Conservation (phyloP, 257 asterid species). For the Thymus quinquecostatus region DNA sequence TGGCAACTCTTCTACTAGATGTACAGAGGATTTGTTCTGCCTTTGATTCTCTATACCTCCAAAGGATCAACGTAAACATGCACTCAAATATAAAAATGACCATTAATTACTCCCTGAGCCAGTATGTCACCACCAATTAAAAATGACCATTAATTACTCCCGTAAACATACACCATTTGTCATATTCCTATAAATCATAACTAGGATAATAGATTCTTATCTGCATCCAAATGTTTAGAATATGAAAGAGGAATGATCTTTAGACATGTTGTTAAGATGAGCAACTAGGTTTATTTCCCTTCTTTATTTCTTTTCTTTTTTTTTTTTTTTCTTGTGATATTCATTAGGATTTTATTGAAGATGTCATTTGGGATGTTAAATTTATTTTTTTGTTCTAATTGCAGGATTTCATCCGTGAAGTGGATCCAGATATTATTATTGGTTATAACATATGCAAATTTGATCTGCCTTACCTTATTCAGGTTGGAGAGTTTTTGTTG, state of each 20-base stretch:
- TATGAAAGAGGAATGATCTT: slow-evolving; percentile 1
- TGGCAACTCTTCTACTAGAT: slow-evolving; percentile 10
- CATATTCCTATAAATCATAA: neutral
- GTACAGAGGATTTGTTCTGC: slow-evolving; percentile 18
- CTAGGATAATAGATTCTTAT: slow-evolving; percentile 12
- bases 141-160: neutral
- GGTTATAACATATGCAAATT: slow-evolving; percentile 99
- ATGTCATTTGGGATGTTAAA: neutral
- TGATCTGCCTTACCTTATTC: slow-evolving; percentile 96
- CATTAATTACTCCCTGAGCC: neutral
- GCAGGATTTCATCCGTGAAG: slow-evolving; percentile 90
- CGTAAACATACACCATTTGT: slow-evolving; percentile 16
- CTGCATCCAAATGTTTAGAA: slow-evolving; percentile 24
- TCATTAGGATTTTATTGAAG: slow-evolving; percentile 3
- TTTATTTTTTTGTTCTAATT: slow-evolving; percentile 31
- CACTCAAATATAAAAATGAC: neutral
- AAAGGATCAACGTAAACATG: neutral
- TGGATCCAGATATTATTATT: slow-evolving; percentile 95
- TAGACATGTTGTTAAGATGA: neutral
- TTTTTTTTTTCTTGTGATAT: neutral
- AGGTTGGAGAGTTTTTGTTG: slow-evolving; percentile 48
- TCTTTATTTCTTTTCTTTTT: neutral
- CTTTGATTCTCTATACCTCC: neutral
- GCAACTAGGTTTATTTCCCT: neutral
- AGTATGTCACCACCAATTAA: neutral